These are phyloP conservation scores for Pythium guiyangense DNA, from an alignment of 352 stramenopile species.

Conservation along the genomic window DNA sequence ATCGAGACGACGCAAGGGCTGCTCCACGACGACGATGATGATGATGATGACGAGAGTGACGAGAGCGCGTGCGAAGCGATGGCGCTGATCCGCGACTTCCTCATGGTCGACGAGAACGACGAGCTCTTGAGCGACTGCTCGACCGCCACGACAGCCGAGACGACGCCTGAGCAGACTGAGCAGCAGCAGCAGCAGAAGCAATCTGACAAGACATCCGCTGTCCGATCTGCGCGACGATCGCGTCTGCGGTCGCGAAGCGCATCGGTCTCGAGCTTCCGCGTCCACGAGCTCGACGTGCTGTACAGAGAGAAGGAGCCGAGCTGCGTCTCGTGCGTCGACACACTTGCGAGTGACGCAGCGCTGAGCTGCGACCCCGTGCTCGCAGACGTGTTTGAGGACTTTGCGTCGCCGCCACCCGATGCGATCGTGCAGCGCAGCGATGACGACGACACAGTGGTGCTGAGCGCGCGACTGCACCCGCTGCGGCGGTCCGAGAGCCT, in stretches of 20 bases:
- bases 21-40: constrained; percentile 45
- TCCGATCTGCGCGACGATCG: constrained; percentile 14
- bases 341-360: constrained; percentile 5
- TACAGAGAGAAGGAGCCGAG: constrained; percentile 24
- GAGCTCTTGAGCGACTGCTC: constrained; percentile 5
- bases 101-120: constrained; percentile 52
- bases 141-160: background rate
- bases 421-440: constrained; percentile 48
- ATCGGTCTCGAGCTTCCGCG: constrained; percentile 45
- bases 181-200: background rate
- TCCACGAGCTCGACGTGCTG: constrained; percentile 54
- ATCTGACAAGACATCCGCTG: background rate
- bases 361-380: constrained; percentile 31
- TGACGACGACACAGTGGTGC: too few relatives aligned
- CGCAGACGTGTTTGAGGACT: constrained; percentile 58
- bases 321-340: background rate
- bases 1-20: constrained; percentile 65
- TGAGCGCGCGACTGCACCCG: constrained; percentile 8
- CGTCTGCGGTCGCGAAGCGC: constrained; percentile 24
- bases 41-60: constrained; percentile 23
- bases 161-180: too few relatives aligned
- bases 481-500: constrained; percentile 34
- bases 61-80: constrained; percentile 34
- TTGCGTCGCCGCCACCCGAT: constrained; percentile 37
- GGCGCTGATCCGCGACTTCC: constrained; percentile 50